Percentiles rank a stretch among this genome's conserved stretches.
phyloP scores from a whole-genome alignment of 164 flowering plant genomes.

The Euptelea pleiosperma region DNA sequence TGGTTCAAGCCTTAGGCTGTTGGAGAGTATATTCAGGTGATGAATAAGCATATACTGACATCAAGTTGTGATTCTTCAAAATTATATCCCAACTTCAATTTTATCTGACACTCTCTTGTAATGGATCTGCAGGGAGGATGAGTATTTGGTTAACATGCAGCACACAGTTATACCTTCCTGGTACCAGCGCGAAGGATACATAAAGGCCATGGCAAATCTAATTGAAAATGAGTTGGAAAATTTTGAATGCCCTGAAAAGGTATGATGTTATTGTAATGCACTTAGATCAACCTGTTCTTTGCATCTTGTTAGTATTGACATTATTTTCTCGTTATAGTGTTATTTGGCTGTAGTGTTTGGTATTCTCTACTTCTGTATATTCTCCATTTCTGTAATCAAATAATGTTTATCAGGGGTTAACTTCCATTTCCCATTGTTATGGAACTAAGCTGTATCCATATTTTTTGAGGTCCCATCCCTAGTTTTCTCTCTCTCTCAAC shows the following conservation, averaged over 20 bases:
- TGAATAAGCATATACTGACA: conserved; percentile 4
- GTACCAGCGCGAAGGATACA: conserved; percentile 99
- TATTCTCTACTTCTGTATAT: not conserved
- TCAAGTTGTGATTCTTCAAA: conserved; percentile 5
- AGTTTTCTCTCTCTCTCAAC: too few species aligned
- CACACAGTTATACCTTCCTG: conserved; percentile 98
- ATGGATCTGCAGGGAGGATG: conserved; percentile 72
- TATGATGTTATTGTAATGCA: conserved; percentile 17
- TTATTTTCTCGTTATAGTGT: not conserved
- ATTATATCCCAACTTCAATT: not conserved
- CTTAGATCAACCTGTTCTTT: not conserved
- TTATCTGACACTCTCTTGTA: conserved; percentile 12
- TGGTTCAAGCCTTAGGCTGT: conserved; percentile 93
- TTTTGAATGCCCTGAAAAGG: conserved; percentile 71
- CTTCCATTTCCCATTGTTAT: not conserved
- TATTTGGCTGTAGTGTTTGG: not conserved
- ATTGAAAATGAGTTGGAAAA: conserved; percentile 71
- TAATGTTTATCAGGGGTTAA: not conserved
- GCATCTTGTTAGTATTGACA: not conserved
- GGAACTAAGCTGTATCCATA: too few species aligned
- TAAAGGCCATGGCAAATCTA: conserved; percentile 86
- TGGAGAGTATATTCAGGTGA: conserved; percentile 94
- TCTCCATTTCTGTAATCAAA: not conserved
- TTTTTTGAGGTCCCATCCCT: too few species aligned
- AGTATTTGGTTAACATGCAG: conserved; percentile 96